Evolutionary conservation across 495 filamentous ascomycete species (phyloP), one percentile per base, ranked within the genome.

Genomic region (Neurospora sublineolata): DNA sequence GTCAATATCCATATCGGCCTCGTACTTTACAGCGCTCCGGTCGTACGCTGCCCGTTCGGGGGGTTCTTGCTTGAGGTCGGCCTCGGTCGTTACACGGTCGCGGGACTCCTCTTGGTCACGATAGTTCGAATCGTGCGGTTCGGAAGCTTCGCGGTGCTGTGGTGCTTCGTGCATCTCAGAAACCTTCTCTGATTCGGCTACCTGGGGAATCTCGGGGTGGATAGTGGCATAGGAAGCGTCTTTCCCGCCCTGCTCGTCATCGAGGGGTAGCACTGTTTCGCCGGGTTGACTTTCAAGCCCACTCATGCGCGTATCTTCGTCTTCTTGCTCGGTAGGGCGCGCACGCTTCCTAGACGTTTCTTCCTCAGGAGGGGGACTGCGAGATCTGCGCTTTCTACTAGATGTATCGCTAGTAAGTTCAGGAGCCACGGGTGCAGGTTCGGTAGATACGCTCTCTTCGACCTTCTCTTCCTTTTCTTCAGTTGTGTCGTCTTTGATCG

Each of bases 361-460:
- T 16, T 82, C 77, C 0, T 81, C 82, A 1, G 87, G 87, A 37
- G 87, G 84, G 16, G 92, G 92, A 72, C 87, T 93, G 69, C 86
- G 83, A 68, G 90, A 93, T 73, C 89, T 85, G 42, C 92, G 88
- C 81, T 93, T 94, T 67, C 92, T 86, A 79, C 92, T 93, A 70
- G 86, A 87, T 30, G 79, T 77, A 69, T 94, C 91, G 64, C 90
- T 88, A 38, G 81, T 69, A 27, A 83, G 71, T 37, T 78, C 76
- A 20, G 72, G 73, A 36, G 71, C 69, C 30, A 69, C 37, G n/a
- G 73, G 20, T 14, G 58, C 67, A 6, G 67, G 36, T 12, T 72
- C 72, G 30, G 42, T 10, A 41, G 75, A 39, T 37, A 64, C 42
- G 20, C 70, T 72, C 16, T 74, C 58, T 16, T 70, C 38, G 6